phyloP scores from a whole-genome alignment of 306 rosid genomes.

The Glycyrrhiza uralensis region DNA sequence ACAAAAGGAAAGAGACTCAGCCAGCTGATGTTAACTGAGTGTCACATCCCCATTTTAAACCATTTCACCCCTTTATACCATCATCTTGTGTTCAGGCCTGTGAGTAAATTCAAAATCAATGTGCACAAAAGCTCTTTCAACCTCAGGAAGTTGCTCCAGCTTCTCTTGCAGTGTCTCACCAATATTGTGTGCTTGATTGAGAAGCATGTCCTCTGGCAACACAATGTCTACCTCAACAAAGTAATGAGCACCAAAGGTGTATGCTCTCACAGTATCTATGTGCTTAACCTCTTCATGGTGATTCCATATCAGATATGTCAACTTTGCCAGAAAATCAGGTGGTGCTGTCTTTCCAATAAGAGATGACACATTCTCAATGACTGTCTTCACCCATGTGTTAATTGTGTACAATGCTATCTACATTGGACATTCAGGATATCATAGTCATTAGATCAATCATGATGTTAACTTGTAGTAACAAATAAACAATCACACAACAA shows the following conservation, averaged over 20 bases:
- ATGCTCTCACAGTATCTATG: conserved; percentile 84
- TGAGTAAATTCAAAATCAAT: conserved; percentile 72
- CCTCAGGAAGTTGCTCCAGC: conserved; percentile 69
- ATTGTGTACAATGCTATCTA: conserved; percentile 82
- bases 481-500: background rate
- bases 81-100: conserved; percentile 72
- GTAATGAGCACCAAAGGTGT: conserved; percentile 68
- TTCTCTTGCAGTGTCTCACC: conserved; percentile 79
- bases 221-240: conserved; percentile 85
- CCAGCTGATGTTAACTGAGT: too few species aligned
- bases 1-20: too few species aligned
- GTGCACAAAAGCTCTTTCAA: conserved; percentile 83
- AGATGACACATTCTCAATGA: conserved; percentile 62
- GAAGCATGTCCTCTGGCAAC: conserved; percentile 61
- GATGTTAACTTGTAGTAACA: background rate
- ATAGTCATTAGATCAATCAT: background rate
- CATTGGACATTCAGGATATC: conserved; percentile 18
- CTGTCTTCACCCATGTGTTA: conserved; percentile 69
- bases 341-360: conserved; percentile 78
- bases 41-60: too few species aligned
- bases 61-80: too few species aligned
- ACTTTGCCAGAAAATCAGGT: conserved; percentile 64
- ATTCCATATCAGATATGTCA: conserved; percentile 79
- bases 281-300: conserved; percentile 67
- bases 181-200: conserved; percentile 65